Evolutionary conservation across 1,139 yeast genomes (phyloP), one percentile per base, ranked within the genome.

Genomic region (Blastobotrys raffinosifermentans): DNA sequence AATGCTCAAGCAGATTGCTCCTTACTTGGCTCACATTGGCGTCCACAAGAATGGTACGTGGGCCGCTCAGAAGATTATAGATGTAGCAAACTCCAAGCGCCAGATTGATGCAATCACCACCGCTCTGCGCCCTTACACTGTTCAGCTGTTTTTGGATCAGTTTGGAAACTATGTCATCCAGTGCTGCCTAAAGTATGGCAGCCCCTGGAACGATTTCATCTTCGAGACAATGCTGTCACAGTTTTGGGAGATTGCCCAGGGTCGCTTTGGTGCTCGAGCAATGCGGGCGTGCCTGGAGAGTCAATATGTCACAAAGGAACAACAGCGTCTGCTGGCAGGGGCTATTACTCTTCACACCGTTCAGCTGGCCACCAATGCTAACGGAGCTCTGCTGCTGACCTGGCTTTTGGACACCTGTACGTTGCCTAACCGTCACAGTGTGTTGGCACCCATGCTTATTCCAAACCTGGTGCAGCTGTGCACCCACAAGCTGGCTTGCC

Each of bases 11-110:
- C 77, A 75, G 49, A 76, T 93, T 36, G 70, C 83, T 3, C 94
- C 93, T 15, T 84, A 72, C 54, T 69, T 93, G 47, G 84, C 96
- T 1, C 94, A 87, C 53, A 80, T 91, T 67, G 93, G 97, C 52
- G 81, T 86, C 40, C 99, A 91, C 64, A 91, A 91, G 57, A 91
- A 93, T 60, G 99, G 99, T 45, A 91, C 99, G 3, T 91, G 98
- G 98, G 97, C 97, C 2, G 94, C 95, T 20, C 98, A 93, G 60
- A 93, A 91, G 61, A 81, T 91, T 57, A 87, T 93, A 51, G 83
- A 80, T 48, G 80, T 84, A 42, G 80, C 84, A 6, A 67, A 69
- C 35, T 67, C 80, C 1, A 73, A 74, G 25, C 77, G 86, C 45
- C 96, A 89, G 58, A 80, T 75, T 61, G 65, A 70, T 50, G 58